These are phyloP conservation scores for Lignosus rhinocerotis DNA, from an alignment of 1,284 basidiomycete species.

Conservation along the genomic window DNA sequence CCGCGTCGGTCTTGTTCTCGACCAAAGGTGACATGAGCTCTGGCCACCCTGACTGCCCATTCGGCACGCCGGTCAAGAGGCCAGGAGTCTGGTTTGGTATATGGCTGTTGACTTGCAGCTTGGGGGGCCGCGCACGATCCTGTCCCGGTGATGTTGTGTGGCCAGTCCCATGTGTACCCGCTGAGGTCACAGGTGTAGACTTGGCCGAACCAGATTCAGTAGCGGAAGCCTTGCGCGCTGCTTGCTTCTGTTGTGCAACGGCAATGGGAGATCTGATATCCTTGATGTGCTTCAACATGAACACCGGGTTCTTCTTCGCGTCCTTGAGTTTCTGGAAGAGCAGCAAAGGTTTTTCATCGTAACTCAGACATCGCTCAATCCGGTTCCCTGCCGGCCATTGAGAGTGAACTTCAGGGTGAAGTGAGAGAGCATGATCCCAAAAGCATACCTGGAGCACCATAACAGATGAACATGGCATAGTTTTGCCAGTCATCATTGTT, in stretches of 20 bases:
- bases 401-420: conserved; percentile 1
- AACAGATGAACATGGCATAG: conserved; percentile 99
- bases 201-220: conserved; percentile 31
- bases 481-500: conserved; percentile 98
- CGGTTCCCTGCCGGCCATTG: conserved; percentile 54
- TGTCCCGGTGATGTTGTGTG: conserved; percentile 20
- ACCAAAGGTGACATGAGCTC: conserved; percentile 65
- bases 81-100: conserved; percentile 35
- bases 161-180: conserved; percentile 15
- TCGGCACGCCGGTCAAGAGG: conserved; percentile 49
- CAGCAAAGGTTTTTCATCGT: conserved; percentile 96
- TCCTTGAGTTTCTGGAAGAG: conserved; percentile 98
- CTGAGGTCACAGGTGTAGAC: conserved; percentile 28
- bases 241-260: conserved; percentile 93
- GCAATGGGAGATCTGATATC: conserved; percentile 97
- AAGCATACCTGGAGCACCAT: conserved; percentile 80
- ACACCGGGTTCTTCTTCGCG: conserved; percentile 94
- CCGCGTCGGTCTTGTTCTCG: conserved; percentile 42
- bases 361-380: conserved; percentile 92
- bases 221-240: conserved; percentile 69
- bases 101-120: conserved; percentile 63
- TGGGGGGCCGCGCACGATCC: conserved; percentile 51
- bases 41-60: conserved; percentile 72
- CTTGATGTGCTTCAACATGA: conserved; percentile 98
- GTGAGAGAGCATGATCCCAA: conserved; percentile 1